Conservation (phyloP, 371 early-diverging fungal species). For the Mortierella sp. region DNA sequence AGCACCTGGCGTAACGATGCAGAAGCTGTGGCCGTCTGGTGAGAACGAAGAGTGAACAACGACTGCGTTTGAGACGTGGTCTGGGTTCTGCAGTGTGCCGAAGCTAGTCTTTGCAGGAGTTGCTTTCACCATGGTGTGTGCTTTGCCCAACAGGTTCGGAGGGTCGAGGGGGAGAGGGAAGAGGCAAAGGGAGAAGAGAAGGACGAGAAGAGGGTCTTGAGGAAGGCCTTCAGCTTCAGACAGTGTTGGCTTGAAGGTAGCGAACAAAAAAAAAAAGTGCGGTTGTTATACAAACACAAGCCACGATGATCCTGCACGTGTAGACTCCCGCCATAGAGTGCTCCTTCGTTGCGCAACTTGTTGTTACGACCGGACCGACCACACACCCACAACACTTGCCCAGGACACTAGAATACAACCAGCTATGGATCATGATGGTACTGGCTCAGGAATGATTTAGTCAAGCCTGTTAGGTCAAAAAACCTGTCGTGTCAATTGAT, state of each 20-base stretch:
- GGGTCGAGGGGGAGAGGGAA: neutral
- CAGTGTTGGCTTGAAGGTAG: no score
- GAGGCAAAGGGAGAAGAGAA: neutral
- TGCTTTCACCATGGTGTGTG: conserved; percentile 46
- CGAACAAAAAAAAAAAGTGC: conserved; percentile 14
- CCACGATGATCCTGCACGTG: conserved; percentile 9
- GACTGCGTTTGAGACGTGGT: conserved; percentile 51
- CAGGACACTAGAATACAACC: neutral
- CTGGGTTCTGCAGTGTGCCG: conserved; percentile 50
- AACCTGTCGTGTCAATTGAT: neutral
- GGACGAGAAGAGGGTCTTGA: conserved; percentile 1
- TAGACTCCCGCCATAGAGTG: no score
- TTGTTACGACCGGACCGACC: no score
- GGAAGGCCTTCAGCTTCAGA: neutral
- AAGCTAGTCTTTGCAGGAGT: conserved; percentile 44
- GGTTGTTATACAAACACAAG: conserved; percentile 7
- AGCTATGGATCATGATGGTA: conserved; percentile 17
- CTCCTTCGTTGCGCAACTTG: neutral
- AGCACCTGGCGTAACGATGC: conserved; percentile 74
- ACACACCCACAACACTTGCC: no score
- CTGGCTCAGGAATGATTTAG: neutral
- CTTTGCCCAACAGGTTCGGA: neutral
- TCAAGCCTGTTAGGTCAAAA: no score
- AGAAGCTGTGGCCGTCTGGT: conserved; percentile 68
- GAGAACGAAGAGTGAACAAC: conserved; percentile 70